Conservation (phyloP, 2,329 filamentous ascomycete genomes). For the Cladosporium sp. region DNA sequence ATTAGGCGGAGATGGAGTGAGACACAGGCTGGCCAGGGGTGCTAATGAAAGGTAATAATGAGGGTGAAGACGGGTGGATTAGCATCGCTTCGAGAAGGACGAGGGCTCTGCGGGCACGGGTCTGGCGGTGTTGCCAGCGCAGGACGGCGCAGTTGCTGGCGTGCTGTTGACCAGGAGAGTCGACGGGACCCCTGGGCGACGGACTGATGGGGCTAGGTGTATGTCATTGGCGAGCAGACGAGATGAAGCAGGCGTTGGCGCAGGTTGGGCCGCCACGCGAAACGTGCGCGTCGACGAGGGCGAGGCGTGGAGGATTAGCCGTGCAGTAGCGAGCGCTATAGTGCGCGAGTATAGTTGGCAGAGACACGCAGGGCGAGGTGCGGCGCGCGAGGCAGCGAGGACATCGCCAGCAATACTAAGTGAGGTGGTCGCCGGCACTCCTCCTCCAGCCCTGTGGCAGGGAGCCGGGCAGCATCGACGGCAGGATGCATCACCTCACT, state of each 20-base stretch:
- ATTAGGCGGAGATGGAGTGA: constrained; percentile 4
- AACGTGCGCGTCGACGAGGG: constrained; percentile 2
- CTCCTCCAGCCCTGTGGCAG: background rate
- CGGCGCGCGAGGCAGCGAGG: background rate
- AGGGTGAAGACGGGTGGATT: constrained; percentile 13
- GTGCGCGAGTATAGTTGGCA: background rate
- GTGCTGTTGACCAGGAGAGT: constrained; percentile 8
- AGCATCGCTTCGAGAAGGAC: constrained; percentile 13
- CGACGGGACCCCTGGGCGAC: background rate
- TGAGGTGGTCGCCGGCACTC: background rate
- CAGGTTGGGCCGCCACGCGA: constrained; percentile 4
- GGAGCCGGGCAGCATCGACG: background rate
- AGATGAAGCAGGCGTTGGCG: constrained; percentile 8
- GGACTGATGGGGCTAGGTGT: constrained; percentile 5
- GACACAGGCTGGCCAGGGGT: constrained; percentile 11
- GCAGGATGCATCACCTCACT: background rate
- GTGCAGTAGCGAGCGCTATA: constrained; percentile 1
- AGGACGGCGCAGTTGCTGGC: background rate
- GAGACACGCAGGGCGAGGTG: background rate
- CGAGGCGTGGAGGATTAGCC: constrained; percentile 9
- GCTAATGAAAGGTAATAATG: constrained; percentile 15
- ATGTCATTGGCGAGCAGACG: constrained; percentile 14
- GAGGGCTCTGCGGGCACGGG: constrained; percentile 1
- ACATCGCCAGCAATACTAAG: background rate
- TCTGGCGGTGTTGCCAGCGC: constrained; percentile 10